A percentile compares a stretch with the other conserved stretches of the same genome.
Evolutionary conservation across 1,139 yeast genomes (phyloP).

Genomic region (Spathaspora sp.): DNA sequence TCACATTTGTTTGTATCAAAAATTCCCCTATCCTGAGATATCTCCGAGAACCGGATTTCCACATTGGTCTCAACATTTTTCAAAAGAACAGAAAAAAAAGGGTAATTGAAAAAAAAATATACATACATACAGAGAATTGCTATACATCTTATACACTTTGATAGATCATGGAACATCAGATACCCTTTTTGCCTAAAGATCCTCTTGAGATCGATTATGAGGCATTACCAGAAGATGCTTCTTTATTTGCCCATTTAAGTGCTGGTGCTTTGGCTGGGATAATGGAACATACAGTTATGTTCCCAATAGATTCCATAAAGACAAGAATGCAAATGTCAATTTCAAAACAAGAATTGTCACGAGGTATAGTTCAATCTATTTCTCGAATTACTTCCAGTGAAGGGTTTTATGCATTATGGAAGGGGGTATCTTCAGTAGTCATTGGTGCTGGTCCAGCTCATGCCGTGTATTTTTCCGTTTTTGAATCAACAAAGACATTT

Average conservation of each 20-base stretch:
- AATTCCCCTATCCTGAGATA: not conserved
- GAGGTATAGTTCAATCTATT: constrained; percentile 56
- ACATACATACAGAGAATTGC: not conserved
- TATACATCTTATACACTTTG: not conserved
- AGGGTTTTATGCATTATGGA: constrained; percentile 88
- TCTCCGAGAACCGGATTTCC: constrained; percentile 1
- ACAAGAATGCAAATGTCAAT: constrained; percentile 88
- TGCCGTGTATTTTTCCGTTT: constrained; percentile 95
- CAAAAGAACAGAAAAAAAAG: not conserved
- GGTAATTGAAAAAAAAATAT: not conserved
- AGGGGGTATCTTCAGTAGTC: constrained; percentile 91
- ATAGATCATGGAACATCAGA: constrained; percentile 15
- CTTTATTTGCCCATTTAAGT: constrained; percentile 72
- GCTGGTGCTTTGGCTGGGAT: constrained; percentile 99
- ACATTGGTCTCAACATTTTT: not conserved
- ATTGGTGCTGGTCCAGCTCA: constrained; percentile 99
- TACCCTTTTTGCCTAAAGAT: constrained; percentile 19
- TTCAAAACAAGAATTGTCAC: constrained; percentile 36
- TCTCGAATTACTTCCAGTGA: constrained; percentile 81
- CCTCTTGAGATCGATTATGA: constrained; percentile 76
- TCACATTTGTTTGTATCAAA: not conserved
- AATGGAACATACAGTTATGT: constrained; percentile 97
- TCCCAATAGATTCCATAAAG: constrained; percentile 91
- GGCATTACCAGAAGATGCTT: constrained; percentile 85
- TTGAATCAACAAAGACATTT: constrained; percentile 76